Conservation (phyloP, 768 basidiomycete genomes). For the Mycena olivaceomarginata region DNA sequence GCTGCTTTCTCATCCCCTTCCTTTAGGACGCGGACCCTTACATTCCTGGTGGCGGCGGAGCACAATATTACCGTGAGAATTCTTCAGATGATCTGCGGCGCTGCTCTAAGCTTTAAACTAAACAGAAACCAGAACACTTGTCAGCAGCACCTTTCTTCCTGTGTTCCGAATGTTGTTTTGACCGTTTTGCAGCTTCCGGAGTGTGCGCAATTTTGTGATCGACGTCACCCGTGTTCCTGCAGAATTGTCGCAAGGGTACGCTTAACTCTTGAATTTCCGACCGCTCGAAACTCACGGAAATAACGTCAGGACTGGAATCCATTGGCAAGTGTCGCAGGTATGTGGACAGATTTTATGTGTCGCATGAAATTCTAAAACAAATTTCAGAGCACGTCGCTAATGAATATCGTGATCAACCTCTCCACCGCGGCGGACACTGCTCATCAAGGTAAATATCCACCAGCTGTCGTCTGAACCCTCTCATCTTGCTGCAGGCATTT, state of each 20-base stretch:
- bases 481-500: slow-evolving; percentile 65
- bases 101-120: too few species aligned
- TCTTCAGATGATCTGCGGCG: neutral
- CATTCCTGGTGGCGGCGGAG: slow-evolving; percentile 66
- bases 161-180: neutral
- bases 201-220: slow-evolving; percentile 84
- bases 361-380: neutral
- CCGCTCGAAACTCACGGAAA: too few species aligned
- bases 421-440: slow-evolving; percentile 75
- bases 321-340: slow-evolving; percentile 88
- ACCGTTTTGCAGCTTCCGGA: slow-evolving; percentile 71
- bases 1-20: neutral
- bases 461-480: slow-evolving; percentile 44
- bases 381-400: slow-evolving; percentile 74
- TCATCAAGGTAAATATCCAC: slow-evolving; percentile 75
- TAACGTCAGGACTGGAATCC: slow-evolving; percentile 71
- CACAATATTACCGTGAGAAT: neutral
- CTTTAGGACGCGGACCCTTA: slow-evolving; percentile 84
- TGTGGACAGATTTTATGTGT: neutral
- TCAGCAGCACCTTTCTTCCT: slow-evolving; percentile 43
- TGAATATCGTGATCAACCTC: slow-evolving; percentile 85
- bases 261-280: too few species aligned
- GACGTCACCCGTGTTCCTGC: slow-evolving; percentile 76
- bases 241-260: slow-evolving; percentile 60
- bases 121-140: slow-evolving; percentile 78